These are phyloP conservation scores for Coemansia sp. DNA, from an alignment of 192 early-diverging fungal genomes.

Conservation along the genomic window DNA sequence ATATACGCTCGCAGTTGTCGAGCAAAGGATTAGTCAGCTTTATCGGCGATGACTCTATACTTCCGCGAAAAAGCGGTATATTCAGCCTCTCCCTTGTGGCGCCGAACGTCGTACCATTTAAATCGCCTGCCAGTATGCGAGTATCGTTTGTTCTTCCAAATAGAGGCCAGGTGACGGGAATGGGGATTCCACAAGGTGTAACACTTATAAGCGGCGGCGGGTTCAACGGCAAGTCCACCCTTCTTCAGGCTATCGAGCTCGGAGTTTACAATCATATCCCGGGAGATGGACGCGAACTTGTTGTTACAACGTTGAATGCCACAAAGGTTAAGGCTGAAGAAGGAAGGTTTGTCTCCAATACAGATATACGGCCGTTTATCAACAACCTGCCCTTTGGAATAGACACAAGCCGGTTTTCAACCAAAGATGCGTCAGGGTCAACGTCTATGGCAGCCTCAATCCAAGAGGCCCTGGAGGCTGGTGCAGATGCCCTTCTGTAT, in stretches of 20 bases:
- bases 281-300: slow-evolving; percentile 62
- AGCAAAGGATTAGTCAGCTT: slow-evolving; percentile 51
- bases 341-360: slow-evolving; percentile 48
- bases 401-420: slow-evolving; percentile 48
- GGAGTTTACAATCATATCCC: slow-evolving; percentile 63
- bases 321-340: slow-evolving; percentile 61
- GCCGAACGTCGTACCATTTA: slow-evolving; percentile 28
- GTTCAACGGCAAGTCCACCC: slow-evolving; percentile 64
- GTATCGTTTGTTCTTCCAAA: slow-evolving; percentile 54
- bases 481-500: slow-evolving; percentile 46
- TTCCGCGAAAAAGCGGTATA: slow-evolving; percentile 57
- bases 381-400: slow-evolving; percentile 56
- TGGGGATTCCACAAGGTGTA: slow-evolving; percentile 56
- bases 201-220: slow-evolving; percentile 60
- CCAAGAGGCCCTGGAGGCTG: slow-evolving; percentile 57
- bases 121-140: slow-evolving; percentile 41
- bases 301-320: slow-evolving; percentile 35
- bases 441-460: slow-evolving; percentile 65
- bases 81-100: slow-evolving; percentile 49
- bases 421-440: slow-evolving; percentile 57
- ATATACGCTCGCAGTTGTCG: slow-evolving; percentile 41
- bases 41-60: slow-evolving; percentile 56
- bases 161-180: slow-evolving; percentile 53
- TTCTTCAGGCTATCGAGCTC: slow-evolving; percentile 59
- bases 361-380: slow-evolving; percentile 61